phyloP scores from a whole-genome alignment of 169 alveolate genomes.

The Plasmodium fragile region DNA sequence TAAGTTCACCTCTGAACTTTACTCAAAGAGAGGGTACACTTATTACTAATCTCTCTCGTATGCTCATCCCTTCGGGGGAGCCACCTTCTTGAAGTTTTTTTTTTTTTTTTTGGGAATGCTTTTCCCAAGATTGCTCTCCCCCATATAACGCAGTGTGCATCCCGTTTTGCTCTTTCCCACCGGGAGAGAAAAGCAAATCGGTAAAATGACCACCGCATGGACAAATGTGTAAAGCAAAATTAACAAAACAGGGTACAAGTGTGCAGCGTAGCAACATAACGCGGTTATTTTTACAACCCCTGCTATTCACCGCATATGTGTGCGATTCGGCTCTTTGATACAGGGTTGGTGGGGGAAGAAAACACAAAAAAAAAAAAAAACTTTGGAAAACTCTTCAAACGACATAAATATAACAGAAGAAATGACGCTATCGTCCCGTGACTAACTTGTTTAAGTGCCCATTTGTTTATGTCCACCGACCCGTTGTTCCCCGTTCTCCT shows the following conservation, averaged over 20 bases:
- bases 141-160: not conserved
- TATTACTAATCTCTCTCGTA: not conserved
- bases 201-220: not conserved
- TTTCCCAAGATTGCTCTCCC: not conserved
- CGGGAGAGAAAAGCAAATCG: not conserved
- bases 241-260: not conserved
- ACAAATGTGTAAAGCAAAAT: not conserved
- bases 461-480: not conserved
- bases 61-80: not conserved
- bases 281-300: not conserved
- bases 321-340: not conserved
- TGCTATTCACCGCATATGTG: not conserved
- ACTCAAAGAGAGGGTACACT: not conserved
- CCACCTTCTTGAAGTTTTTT: not conserved
- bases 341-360: not conserved
- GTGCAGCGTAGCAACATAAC: not conserved
- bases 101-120: not conserved
- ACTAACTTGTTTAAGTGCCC: not conserved
- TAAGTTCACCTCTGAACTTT: not conserved
- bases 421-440: not conserved
- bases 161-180: not conserved
- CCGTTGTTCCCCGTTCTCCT: not conserved
- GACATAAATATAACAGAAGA: not conserved
- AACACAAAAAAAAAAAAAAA: not conserved
- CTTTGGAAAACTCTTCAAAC: not conserved